phyloP scores from a whole-genome alignment of 1,139 yeast genomes.

The Pichia sp. region DNA sequence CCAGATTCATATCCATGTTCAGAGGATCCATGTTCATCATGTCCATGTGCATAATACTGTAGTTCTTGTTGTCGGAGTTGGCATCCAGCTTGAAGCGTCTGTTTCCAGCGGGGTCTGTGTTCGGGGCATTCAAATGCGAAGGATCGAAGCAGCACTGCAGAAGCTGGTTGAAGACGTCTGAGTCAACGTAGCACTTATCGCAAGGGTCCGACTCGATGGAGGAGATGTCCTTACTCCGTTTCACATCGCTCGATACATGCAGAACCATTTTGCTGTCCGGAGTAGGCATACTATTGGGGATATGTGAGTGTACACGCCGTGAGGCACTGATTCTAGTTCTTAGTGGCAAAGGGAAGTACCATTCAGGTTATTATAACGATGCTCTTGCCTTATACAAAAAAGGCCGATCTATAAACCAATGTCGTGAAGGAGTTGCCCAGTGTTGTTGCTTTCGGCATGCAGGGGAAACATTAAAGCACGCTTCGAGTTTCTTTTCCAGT shows the following conservation, averaged over 20 bases:
- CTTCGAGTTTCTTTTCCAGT: not conserved
- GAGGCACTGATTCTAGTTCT: too few relatives aligned
- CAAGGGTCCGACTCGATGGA: not conserved
- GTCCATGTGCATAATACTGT: not conserved
- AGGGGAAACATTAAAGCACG: not conserved
- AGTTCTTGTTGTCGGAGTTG: not conserved
- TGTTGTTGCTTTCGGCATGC: not conserved
- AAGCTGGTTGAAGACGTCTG: slow-evolving; percentile 23
- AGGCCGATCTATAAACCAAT: not conserved
- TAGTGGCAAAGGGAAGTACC: not conserved
- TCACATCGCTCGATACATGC: not conserved
- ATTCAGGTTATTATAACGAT: not conserved
- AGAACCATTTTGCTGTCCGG: not conserved
- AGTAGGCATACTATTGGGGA: not conserved
- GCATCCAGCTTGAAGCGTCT: not conserved
- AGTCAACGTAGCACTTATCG: slow-evolving; percentile 14
- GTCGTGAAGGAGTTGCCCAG: not conserved
- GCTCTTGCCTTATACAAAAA: not conserved
- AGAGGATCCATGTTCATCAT: not conserved
- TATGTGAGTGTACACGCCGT: not conserved
- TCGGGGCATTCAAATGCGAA: slow-evolving; percentile 18
- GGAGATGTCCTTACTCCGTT: not conserved
- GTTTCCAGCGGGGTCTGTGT: not conserved
- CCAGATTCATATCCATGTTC: not conserved
- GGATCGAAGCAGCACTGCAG: slow-evolving; percentile 30